Base-by-base conservation (phyloP, 441 rosid genomes). In the Kokia cookei region DNA sequence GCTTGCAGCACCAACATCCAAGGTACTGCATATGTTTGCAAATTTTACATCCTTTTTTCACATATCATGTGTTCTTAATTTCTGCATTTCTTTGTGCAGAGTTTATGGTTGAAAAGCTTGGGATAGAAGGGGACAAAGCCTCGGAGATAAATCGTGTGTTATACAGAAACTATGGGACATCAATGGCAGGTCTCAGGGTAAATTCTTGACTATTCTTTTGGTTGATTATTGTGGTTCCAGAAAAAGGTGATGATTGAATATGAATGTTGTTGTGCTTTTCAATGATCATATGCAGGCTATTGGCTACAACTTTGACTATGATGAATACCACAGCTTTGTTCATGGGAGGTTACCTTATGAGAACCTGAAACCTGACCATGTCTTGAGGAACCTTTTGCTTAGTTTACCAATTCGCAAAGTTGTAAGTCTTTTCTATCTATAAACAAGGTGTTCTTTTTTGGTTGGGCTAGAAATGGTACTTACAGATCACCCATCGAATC, bases 131-230 rank as follows among this genome's bases (percentile, higher is more conserved):
- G 69, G 78, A 73, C 8, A 75, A 70, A 76, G 90, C 81, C 40
- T 74, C 84, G 26, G 91, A 87, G 11, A 35, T 83, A 32, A 85
- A 88, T 68, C 74, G 74, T 27, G 68, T 84, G 27, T 78, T 90
- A 51, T 90, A 88, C 76, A 87, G 37, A 66, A 85, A 81, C 59
- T 86, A 87, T 81, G 92, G 94, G 63, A 90, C 92, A 74, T 82
- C 94, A 69, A 88, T 90, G 94, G 92, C 94, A 72, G 94, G 94
- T 77, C 86, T 90, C 64, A 84, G 80, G 92, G 94, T 88, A 83
- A 43, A 27, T 29, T 53, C 70, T 55, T 64, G 35, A 65, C 45
- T 64, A 14, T 54, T 68, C 22, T 37, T 29, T 37, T 0, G 12
- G 43, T 7, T 27, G 19, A 22, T 13, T 40, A 1, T 35, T 10